Evolutionary conservation across 768 basidiomycete genomes (phyloP).

Genomic region (Suillus clintonianus): DNA sequence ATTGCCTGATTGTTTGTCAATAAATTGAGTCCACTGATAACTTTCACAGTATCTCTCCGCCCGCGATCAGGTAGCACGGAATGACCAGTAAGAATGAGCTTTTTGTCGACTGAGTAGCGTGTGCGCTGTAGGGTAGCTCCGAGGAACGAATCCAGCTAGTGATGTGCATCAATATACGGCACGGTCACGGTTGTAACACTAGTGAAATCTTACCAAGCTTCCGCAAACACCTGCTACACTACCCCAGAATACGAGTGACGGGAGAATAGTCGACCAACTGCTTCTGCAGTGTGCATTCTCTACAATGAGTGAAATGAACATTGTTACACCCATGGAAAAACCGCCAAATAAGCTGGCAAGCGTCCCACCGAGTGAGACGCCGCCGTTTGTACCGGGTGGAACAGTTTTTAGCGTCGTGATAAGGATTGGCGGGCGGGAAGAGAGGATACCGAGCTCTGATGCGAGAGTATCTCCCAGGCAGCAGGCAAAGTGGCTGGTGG

Average conservation of each 20-base stretch:
- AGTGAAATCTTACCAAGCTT: slow-evolving; percentile 56
- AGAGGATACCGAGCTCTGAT: slow-evolving; percentile 90
- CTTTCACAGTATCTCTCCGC: slow-evolving; percentile 49
- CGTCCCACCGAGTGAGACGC: slow-evolving; percentile 75
- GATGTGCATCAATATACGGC: slow-evolving; percentile 3
- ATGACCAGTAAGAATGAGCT: slow-evolving; percentile 65
- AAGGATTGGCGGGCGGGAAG: slow-evolving; percentile 64
- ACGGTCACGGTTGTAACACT: slow-evolving; percentile 3
- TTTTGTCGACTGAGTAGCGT: slow-evolving; percentile 62
- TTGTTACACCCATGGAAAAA: slow-evolving; percentile 62
- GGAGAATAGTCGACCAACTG: slow-evolving; percentile 38
- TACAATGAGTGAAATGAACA: slow-evolving; percentile 54
- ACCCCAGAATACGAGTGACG: slow-evolving; percentile 59
- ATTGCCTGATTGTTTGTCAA: slow-evolving; percentile 83
- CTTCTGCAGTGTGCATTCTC: slow-evolving; percentile 62
- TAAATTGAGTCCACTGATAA: slow-evolving; percentile 63
- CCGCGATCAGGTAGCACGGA: slow-evolving; percentile 25
- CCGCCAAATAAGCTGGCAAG: slow-evolving; percentile 76
- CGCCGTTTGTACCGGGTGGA: slow-evolving; percentile 92
- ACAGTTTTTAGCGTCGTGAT: slow-evolving; percentile 77
- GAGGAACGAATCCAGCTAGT: slow-evolving; percentile 79
- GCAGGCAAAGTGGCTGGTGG: slow-evolving; percentile 77
- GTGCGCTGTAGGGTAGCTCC: slow-evolving; percentile 88
- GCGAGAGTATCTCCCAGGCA: slow-evolving; percentile 92
- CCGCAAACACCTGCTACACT: slow-evolving; percentile 71